phyloP scores from a whole-genome alignment of 2,329 filamentous ascomycete genomes.

The Cladophialophora chaetospira region DNA sequence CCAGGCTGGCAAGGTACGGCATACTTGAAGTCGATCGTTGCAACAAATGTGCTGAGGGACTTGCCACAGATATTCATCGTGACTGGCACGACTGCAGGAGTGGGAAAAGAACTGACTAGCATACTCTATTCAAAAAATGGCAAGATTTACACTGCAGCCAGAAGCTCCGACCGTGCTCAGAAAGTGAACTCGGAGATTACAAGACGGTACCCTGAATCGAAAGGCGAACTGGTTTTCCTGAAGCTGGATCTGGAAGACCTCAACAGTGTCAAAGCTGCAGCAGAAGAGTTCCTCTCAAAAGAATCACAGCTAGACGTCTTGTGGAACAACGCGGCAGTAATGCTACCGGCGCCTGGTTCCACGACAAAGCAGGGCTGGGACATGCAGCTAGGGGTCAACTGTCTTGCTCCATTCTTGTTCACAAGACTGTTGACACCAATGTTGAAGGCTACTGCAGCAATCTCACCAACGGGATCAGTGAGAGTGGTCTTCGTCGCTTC shows the following conservation, averaged over 20 bases:
- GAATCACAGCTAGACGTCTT: slow-evolving; percentile 47
- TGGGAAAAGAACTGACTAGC: slow-evolving; percentile 42
- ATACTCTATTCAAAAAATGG: slow-evolving; percentile 46
- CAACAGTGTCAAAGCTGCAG: slow-evolving; percentile 42
- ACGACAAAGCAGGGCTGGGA: slow-evolving; percentile 30
- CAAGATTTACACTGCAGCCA: slow-evolving; percentile 48
- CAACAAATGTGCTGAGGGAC: background rate
- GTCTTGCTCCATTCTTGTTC: background rate
- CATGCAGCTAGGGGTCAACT: slow-evolving; percentile 35
- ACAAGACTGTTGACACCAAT: background rate
- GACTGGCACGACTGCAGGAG: slow-evolving; percentile 41
- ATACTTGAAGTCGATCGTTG: background rate
- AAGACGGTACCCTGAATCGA: slow-evolving; percentile 22
- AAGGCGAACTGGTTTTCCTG: slow-evolving; percentile 41
- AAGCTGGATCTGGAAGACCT: slow-evolving; percentile 45
- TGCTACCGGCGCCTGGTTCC: slow-evolving; percentile 38
- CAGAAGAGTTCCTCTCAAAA: slow-evolving; percentile 39
- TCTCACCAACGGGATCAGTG: slow-evolving; percentile 26
- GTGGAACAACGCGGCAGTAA: slow-evolving; percentile 40
- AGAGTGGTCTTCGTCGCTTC: slow-evolving; percentile 29
- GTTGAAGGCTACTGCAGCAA: background rate
- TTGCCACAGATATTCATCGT: slow-evolving; percentile 39
- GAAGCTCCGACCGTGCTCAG: slow-evolving; percentile 42
- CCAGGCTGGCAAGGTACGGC: background rate
- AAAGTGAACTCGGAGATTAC: slow-evolving; percentile 45